Conservation (phyloP, 2,329 filamentous ascomycete genomes). For the Lomentospora prolificans region DNA sequence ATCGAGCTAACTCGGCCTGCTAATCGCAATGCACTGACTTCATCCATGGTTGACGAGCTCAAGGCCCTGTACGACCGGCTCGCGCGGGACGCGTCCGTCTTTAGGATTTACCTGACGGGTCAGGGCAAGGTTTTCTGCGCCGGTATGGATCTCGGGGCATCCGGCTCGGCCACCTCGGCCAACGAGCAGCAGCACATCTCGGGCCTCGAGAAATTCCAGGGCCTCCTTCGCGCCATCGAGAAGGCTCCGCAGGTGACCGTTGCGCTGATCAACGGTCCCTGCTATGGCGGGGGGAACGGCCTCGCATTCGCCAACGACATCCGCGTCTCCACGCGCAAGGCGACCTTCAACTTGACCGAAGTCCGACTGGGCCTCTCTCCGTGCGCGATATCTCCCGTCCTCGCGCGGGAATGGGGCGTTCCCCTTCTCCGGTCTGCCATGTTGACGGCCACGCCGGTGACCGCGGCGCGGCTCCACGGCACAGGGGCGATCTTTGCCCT, state of each 20-base stretch:
- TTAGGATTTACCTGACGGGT: conserved; percentile 21
- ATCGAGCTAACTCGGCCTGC: conserved; percentile 20
- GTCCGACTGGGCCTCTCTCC: conserved; percentile 23
- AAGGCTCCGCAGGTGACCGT: conserved; percentile 26
- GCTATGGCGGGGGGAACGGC: conserved; percentile 28
- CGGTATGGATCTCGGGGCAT: conserved; percentile 21
- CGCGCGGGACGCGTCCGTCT: conserved; percentile 16
- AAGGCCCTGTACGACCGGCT: conserved; percentile 16
- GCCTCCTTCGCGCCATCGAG: conserved; percentile 25
- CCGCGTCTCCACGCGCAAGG: conserved; percentile 13
- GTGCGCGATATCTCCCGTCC: conserved; percentile 24
- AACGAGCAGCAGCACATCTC: not conserved
- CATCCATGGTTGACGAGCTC: conserved; percentile 20
- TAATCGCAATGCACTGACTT: conserved; percentile 27
- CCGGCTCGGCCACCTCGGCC: not conserved
- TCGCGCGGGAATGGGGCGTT: conserved; percentile 24
- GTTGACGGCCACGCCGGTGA: conserved; percentile 21
- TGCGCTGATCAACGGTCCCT: conserved; percentile 26
- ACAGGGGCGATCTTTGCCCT: conserved; percentile 18
- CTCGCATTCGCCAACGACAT: conserved; percentile 29
- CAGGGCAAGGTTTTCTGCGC: conserved; percentile 26
- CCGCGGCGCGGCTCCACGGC: conserved; percentile 15
- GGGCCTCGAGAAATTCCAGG: conserved; percentile 10
- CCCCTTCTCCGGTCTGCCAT: conserved; percentile 23
- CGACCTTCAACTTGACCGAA: conserved; percentile 22